phyloP scores from a whole-genome alignment of 768 basidiomycete genomes.

The Lyophyllum semitale region DNA sequence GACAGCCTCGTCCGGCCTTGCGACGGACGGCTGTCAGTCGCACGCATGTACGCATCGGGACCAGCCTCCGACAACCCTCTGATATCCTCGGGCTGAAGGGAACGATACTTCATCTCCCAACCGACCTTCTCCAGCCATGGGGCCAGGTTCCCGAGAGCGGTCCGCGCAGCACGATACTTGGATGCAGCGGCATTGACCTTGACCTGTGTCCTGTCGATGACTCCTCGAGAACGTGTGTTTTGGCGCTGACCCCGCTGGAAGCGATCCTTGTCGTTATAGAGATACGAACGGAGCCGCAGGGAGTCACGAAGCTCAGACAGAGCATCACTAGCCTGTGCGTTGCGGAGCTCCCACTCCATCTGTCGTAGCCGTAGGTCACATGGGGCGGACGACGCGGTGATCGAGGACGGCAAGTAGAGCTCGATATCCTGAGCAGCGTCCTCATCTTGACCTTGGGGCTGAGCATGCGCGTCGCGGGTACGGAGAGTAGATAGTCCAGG shows the following conservation, averaged over 20 bases:
- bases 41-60: too few species aligned
- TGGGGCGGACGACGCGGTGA: not conserved
- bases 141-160: not conserved
- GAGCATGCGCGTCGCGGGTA: not conserved
- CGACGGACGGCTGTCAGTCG: too few species aligned
- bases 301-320: conserved; percentile 10
- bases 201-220: conserved; percentile 7
- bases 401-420: conserved; percentile 1
- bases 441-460: not conserved
- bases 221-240: too few species aligned
- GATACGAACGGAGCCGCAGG: conserved; percentile 3
- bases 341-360: conserved; percentile 7
- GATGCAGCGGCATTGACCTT: conserved; percentile 3
- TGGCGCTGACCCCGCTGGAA: conserved; percentile 12
- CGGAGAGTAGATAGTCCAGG: not conserved
- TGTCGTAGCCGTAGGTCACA: not conserved
- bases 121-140: not conserved
- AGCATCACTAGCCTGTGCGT: conserved; percentile 14
- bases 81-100: conserved; percentile 10
- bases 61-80: conserved; percentile 3
- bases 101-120: conserved; percentile 6
- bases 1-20: too few species aligned
- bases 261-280: conserved; percentile 9
- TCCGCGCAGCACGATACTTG: conserved; percentile 9
- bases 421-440: not conserved